A percentile compares a stretch with the other conserved stretches of the same genome.
phyloP scores from a whole-genome alignment of 208 protist species.

The Wallacemonas sp. region DNA sequence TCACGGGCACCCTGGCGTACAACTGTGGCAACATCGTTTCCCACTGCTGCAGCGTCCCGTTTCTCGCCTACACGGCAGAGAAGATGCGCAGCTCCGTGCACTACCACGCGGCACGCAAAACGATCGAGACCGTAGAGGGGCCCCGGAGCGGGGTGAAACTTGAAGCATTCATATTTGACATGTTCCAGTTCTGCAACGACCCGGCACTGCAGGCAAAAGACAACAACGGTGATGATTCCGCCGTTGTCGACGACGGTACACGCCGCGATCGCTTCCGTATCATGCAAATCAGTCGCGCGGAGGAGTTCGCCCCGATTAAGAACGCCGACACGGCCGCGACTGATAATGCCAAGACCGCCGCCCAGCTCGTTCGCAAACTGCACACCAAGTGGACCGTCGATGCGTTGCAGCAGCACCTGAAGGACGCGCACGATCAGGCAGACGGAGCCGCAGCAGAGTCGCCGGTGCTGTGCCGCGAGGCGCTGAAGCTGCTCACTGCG shows the following conservation, averaged over 20 bases:
- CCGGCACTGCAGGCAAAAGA: slow-evolving; percentile 1
- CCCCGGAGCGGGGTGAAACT: slow-evolving; percentile 87
- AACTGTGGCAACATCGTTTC: slow-evolving; percentile 97
- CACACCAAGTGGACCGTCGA: slow-evolving; percentile 67
- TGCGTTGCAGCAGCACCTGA: slow-evolving; percentile 18
- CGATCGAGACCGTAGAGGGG: slow-evolving; percentile 83
- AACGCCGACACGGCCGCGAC: slow-evolving; percentile 85
- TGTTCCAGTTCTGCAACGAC: slow-evolving; percentile 84
- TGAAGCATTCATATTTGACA: slow-evolving; percentile 99
- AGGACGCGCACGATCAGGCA: slow-evolving; percentile 12
- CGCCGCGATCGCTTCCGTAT: slow-evolving; percentile 54
- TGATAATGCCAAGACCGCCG: slow-evolving; percentile 91
- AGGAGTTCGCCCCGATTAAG: slow-evolving; percentile 98
- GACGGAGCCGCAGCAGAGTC: neutral
- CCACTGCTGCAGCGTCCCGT: slow-evolving; percentile 90
- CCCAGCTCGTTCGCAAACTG: slow-evolving; percentile 52
- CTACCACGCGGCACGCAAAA: slow-evolving; percentile 97
- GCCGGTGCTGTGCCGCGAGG: slow-evolving; percentile 12
- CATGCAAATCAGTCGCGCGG: slow-evolving; percentile 82
- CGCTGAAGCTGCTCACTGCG: slow-evolving; percentile 34
- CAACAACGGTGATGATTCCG: too few species aligned
- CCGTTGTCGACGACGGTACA: slow-evolving; percentile 7
- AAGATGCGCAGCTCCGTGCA: slow-evolving; percentile 43
- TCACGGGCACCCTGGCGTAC: slow-evolving; percentile 88
- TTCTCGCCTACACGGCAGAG: slow-evolving; percentile 63